Conservation (phyloP, 2,329 filamentous ascomycete genomes). For the Dothidotthia symphoricarpi region DNA sequence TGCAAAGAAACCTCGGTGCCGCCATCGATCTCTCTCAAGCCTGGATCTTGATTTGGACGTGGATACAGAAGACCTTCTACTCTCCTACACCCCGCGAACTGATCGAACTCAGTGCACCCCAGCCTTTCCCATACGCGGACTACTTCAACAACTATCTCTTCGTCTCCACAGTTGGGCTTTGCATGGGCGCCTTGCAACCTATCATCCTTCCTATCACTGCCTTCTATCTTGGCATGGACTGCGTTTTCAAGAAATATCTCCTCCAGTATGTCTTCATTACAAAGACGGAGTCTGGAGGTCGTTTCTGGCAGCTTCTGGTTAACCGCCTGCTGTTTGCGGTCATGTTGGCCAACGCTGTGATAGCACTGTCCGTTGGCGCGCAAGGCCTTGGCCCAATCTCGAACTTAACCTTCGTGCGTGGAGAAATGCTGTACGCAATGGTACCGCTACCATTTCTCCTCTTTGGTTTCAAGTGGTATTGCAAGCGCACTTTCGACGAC, state of each 20-base stretch:
- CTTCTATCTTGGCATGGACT: conserved; percentile 83
- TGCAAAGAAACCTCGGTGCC: conserved; percentile 82
- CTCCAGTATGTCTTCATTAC: conserved; percentile 84
- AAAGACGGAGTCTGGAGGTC: conserved; percentile 90
- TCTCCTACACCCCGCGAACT: conserved; percentile 85
- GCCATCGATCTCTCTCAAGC: conserved; percentile 85
- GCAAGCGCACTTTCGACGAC: conserved; percentile 70
- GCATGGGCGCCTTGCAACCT: conserved; percentile 81
- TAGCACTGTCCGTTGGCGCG: conserved; percentile 73
- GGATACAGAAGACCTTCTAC: conserved; percentile 75
- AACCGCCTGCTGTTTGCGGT: conserved; percentile 87
- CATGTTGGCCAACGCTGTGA: conserved; percentile 73
- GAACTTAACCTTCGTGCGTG: conserved; percentile 18
- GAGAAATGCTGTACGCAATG: conserved; percentile 63
- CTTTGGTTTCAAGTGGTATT: conserved; percentile 82
- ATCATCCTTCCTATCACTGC: conserved; percentile 82
- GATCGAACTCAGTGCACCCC: conserved; percentile 90
- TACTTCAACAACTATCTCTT: conserved; percentile 99
- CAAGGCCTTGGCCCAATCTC: conserved; percentile 54
- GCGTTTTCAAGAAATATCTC: conserved; percentile 90
- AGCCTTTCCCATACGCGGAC: conserved; percentile 86
- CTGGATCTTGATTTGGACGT: conserved; percentile 75
- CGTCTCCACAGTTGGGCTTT: conserved; percentile 83
- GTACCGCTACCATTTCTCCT: conserved; percentile 76
- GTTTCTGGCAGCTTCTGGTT: conserved; percentile 86